phyloP scores from a whole-genome alignment of 176 grass and related monocot species.

The Tuctoria greenei region DNA sequence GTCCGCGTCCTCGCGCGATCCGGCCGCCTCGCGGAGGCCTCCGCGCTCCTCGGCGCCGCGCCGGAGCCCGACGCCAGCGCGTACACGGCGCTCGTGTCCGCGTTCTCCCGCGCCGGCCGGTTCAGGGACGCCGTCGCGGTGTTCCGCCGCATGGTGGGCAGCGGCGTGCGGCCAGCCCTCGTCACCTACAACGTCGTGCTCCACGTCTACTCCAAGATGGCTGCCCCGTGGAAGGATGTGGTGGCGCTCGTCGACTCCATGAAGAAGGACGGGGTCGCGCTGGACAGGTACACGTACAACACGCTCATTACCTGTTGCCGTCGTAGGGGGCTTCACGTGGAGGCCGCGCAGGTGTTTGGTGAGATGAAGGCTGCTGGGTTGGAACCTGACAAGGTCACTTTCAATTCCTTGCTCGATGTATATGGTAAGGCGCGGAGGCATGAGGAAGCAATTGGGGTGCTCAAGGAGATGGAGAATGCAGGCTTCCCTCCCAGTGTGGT shows the following conservation, averaged over 20 bases:
- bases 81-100: slow-evolving; percentile 72
- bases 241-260: slow-evolving; percentile 64
- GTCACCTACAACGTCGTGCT: slow-evolving; percentile 96
- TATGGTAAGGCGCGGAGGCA: slow-evolving; percentile 79
- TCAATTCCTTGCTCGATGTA: slow-evolving; percentile 79
- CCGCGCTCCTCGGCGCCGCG: slow-evolving; percentile 45
- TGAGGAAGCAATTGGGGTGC: slow-evolving; percentile 49
- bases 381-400: slow-evolving; percentile 72
- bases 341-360: slow-evolving; percentile 56
- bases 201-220: slow-evolving; percentile 74
- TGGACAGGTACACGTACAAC: slow-evolving; percentile 85
- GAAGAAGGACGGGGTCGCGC: slow-evolving; percentile 52
- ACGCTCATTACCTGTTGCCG: slow-evolving; percentile 89
- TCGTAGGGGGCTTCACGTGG: slow-evolving; percentile 49
- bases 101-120: slow-evolving; percentile 51
- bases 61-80: slow-evolving; percentile 44
- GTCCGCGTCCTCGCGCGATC: slow-evolving; percentile 60
- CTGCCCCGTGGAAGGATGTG: slow-evolving; percentile 70
- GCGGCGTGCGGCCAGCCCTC: slow-evolving; percentile 58
- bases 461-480: slow-evolving; percentile 67
- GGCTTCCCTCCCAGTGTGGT: slow-evolving; percentile 67
- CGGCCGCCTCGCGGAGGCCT: slow-evolving; percentile 50
- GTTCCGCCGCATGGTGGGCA: slow-evolving; percentile 59
- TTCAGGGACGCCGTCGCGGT: slow-evolving; percentile 64
- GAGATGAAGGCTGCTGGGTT: slow-evolving; percentile 78